Evolutionary conservation across 2,329 filamentous ascomycete genomes (phyloP).

Genomic region (Penicillium sp.): DNA sequence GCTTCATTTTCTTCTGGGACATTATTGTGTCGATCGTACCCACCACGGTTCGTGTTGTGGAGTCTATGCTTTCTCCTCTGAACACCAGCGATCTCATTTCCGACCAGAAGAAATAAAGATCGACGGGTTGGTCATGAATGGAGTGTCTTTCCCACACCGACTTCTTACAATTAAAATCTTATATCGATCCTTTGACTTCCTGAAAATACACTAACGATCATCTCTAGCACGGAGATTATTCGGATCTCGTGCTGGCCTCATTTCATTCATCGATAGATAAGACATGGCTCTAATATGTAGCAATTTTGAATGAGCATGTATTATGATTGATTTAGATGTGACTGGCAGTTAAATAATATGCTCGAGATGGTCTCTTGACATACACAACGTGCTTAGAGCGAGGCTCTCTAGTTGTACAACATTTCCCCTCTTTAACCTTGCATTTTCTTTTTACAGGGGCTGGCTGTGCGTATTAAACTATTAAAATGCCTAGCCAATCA

Average conservation of each 20-base stretch:
- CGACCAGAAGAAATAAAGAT: not conserved
- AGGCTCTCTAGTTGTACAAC: constrained; percentile 2
- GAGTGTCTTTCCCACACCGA: constrained; percentile 2
- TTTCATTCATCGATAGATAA: constrained; percentile 3
- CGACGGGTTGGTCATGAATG: not conserved
- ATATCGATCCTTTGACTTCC: constrained; percentile 1
- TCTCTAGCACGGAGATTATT: constrained; percentile 1
- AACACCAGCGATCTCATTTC: constrained; percentile 1
- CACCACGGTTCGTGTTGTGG: not conserved
- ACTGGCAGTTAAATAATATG: not conserved
- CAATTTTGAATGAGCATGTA: constrained; percentile 1
- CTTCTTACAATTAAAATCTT: constrained; percentile 2
- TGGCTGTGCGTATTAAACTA: constrained; percentile 1
- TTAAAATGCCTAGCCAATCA: constrained; percentile 1
- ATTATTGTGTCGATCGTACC: not conserved
- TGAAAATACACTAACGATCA: constrained; percentile 4
- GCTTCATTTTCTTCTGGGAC: constrained; percentile 1
- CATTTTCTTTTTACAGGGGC: constrained; percentile 3
- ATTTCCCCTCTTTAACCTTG: constrained; percentile 1
- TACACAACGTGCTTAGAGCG: not conserved
- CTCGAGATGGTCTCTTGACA: constrained; percentile 1
- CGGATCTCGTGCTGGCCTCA: constrained; percentile 1
- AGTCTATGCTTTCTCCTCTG: constrained; percentile 3
- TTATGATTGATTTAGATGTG: not conserved
- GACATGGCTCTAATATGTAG: not conserved